Evolutionary conservation across 495 filamentous ascomycete genomes (phyloP).

Genomic region (Lasiosphaeriaceae sp.): DNA sequence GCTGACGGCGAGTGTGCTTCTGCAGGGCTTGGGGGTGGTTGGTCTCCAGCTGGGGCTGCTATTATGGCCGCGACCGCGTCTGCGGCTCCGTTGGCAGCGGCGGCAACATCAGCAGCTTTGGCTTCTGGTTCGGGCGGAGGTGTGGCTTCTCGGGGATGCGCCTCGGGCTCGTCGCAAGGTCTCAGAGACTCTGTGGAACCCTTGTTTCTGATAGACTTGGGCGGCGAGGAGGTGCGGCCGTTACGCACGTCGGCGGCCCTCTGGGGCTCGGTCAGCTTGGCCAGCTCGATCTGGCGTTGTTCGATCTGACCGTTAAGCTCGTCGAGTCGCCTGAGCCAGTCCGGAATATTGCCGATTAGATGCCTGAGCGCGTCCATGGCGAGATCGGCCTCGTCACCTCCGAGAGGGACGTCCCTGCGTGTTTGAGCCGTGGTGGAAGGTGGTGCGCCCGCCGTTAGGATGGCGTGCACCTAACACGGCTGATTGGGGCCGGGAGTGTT

Average conservation of each 20-base stretch:
- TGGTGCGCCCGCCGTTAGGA: slow-evolving; percentile 26
- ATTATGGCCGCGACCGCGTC: slow-evolving; percentile 12
- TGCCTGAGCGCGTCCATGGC: slow-evolving; percentile 61
- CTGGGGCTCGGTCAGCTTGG: slow-evolving; percentile 37
- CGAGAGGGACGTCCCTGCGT: slow-evolving; percentile 9
- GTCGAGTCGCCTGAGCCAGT: slow-evolving; percentile 65
- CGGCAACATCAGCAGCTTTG: neutral
- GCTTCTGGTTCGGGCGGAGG: slow-evolving; percentile 11
- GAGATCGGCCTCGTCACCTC: slow-evolving; percentile 31
- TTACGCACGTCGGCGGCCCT: neutral
- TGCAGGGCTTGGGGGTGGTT: slow-evolving; percentile 19
- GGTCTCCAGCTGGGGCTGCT: slow-evolving; percentile 10
- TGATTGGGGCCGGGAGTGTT: slow-evolving; percentile 1
- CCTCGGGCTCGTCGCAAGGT: slow-evolving; percentile 45
- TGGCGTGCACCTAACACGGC: slow-evolving; percentile 25
- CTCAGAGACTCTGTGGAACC: slow-evolving; percentile 62
- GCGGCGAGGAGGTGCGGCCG: slow-evolving; percentile 7
- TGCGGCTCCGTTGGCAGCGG: slow-evolving; percentile 6
- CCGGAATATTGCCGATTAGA: slow-evolving; percentile 59
- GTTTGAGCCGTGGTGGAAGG: slow-evolving; percentile 21
- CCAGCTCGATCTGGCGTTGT: slow-evolving; percentile 65
- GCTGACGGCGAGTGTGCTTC: slow-evolving; percentile 40
- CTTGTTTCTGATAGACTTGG: slow-evolving; percentile 50
- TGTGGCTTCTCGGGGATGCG: slow-evolving; percentile 25
- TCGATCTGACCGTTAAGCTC: slow-evolving; percentile 66